These are phyloP conservation scores for Ceratobasidium theobromae DNA, from an alignment of 1,284 basidiomycete species.

Conservation along the genomic window DNA sequence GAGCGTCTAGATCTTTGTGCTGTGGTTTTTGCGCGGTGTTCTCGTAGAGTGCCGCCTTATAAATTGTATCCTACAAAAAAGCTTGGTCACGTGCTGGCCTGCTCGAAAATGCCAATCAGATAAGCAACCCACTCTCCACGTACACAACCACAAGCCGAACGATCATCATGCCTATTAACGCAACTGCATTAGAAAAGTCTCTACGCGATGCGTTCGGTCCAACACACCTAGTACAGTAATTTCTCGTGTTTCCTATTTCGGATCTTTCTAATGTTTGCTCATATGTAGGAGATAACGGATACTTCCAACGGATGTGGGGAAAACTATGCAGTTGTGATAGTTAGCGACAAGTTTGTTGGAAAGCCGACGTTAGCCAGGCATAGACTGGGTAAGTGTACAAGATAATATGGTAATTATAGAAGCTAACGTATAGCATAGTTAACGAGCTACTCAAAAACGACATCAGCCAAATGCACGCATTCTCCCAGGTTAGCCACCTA, in stretches of 20 bases:
- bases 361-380: slow-evolving; percentile 73
- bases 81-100: too few relatives aligned
- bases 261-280: background rate
- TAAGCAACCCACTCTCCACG: background rate
- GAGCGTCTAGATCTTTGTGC: too few relatives aligned
- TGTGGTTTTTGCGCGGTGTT: too few relatives aligned
- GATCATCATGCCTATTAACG: slow-evolving; percentile 61
- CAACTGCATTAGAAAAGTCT: slow-evolving; percentile 56
- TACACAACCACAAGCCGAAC: slow-evolving; percentile 1
- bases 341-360: slow-evolving; percentile 76
- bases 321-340: slow-evolving; percentile 69
- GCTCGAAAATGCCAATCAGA: slow-evolving; percentile 11
- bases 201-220: slow-evolving; percentile 51
- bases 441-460: slow-evolving; percentile 71
- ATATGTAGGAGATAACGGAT: slow-evolving; percentile 64
- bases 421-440: too few relatives aligned
- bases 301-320: slow-evolving; percentile 76
- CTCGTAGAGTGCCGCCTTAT: too few relatives aligned
- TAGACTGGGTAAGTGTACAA: slow-evolving; percentile 52
- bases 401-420: too few relatives aligned
- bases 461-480: slow-evolving; percentile 78
- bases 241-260: background rate
- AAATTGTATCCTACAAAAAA: too few relatives aligned
- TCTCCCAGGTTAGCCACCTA: slow-evolving; percentile 65
- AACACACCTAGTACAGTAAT: slow-evolving; percentile 6